Evolutionary conservation across 179 eudicot genomes (phyloP), one percentile per base, ranked within the genome.

Genomic region (Beta lomatogona): DNA sequence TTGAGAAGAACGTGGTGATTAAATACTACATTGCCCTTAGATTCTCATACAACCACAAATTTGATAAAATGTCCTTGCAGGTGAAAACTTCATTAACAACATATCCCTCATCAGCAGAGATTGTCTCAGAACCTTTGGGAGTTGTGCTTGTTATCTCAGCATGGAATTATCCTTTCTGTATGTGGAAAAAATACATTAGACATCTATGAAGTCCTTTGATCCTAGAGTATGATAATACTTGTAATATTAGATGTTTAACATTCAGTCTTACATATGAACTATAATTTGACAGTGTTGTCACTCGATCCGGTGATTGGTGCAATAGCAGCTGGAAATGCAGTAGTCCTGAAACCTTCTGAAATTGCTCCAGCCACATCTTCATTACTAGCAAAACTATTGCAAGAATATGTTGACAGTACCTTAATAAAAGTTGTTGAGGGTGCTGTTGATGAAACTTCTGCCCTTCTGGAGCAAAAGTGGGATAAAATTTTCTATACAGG

Each of bases 401-500:
- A 83, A 69, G 80, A 96, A 80, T 96, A 93, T 84, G 82, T 96
- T 85, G 98, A 96, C 77, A 84, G 50, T 66, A 84, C 89, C 67
- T 88, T 89, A 28, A 80, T 96, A 13, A 91, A 85, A 87, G 99
- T 96, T 65, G 82, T 96, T 58, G 97, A 94, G 79, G 99, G 99
- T 44, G 90, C 89, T 75, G 89, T 91, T 75, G 83, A 89, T 71
- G 97, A 94, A 87, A 91, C 99, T 81, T 71, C 94, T 72, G 92
- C 92, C 6, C 86, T 96, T 63, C 94, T 96, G 45, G 97, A 93
- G 82, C 99, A 94, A 69, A 93, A 89, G 79, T 96, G 99, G 99
- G 97, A 96, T 85, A 96, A 96, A 85, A 94, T 96, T 84, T 90
- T 93, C 75, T 96, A 92, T 82, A 96, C 99, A 91, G 99, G 99